phyloP scores from a whole-genome alignment of 1,139 yeast genomes.

The Yamadazyma blattariae region DNA sequence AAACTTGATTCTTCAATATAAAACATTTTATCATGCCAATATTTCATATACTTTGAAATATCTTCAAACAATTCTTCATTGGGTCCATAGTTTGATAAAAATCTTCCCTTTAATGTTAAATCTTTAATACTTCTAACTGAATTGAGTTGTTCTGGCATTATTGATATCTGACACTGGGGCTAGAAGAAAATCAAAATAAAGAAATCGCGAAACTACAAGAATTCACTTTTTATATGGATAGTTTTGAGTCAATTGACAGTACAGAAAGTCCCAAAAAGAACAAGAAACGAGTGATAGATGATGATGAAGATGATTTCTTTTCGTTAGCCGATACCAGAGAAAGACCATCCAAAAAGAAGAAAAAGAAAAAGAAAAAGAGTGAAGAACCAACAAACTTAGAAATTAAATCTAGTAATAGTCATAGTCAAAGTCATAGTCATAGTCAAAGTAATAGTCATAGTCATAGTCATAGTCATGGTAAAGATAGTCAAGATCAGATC shows the following conservation, averaged over 20 bases:
- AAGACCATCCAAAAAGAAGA: constrained; percentile 8
- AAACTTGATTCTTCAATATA: constrained; percentile 26
- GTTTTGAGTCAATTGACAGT: too few relatives aligned
- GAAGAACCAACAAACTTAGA: too few relatives aligned
- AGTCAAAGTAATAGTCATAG: neutral
- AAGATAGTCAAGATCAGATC: too few relatives aligned
- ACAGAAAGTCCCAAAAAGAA: too few relatives aligned
- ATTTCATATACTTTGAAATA: constrained; percentile 24
- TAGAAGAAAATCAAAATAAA: too few relatives aligned
- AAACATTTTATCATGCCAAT: constrained; percentile 36
- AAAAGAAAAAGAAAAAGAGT: constrained; percentile 4
- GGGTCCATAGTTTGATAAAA: constrained; percentile 33
- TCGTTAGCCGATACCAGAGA: constrained; percentile 17
- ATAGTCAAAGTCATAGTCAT: neutral
- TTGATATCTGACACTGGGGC: too few relatives aligned
- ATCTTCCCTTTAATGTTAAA: constrained; percentile 33
- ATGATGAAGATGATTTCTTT: constrained; percentile 38
- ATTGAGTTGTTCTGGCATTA: constrained; percentile 8
- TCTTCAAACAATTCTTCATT: constrained; percentile 27
- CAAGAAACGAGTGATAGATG: constrained; percentile 15
- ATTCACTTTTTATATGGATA: too few relatives aligned
- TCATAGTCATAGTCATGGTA: too few relatives aligned
- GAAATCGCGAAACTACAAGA: too few relatives aligned
- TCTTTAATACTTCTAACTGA: constrained; percentile 13
- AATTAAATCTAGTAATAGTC: neutral